Base-by-base conservation (phyloP, 2,329 filamentous ascomycete genomes). In the Waltergamsia citrina region DNA sequence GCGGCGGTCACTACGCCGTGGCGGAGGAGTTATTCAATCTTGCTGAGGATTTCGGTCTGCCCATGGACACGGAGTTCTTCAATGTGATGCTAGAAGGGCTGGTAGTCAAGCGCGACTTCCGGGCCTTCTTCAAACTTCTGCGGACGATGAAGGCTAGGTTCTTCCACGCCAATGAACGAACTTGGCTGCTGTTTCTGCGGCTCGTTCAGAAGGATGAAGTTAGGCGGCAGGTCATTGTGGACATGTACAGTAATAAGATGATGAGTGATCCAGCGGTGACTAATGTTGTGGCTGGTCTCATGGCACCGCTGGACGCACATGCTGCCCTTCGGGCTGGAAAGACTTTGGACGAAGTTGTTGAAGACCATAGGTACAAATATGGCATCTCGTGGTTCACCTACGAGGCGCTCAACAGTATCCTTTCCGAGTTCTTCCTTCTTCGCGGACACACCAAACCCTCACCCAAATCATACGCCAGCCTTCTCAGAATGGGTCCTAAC, bases 141-240 rank as follows among this genome's bases (percentile, higher is more conserved):
- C 41, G 47, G 12, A 50, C 55, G 37, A 71, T 73, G 67, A 38
- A 51, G 17, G 34, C 41, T 6, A 50, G 52, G 10, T 59, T 54
- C 31, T 54, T 59, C 29, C 39, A 42, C 19, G 64, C 67, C 4
- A 62, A 68, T 31, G 46, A 62, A 4, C 47, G 50, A 12, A 71
- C 69, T 0, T 73, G 69, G 69, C 42, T 63, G 3, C 52, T 64
- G 4, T 67, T 71, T 38, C 49, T 73, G 14, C 50, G 54, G n/a
- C 54, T 72, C 29, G 69, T 81, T 37, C 69, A 74, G 50, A 69
- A 69, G 9, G 75, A 79, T 46, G 65, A 72, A n/a, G 60, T 66
- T 32, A 57, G 59, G 33, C 58, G 60, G 17, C 62, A 65, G 41
- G 51, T 69, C 20, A 46, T 72, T 20, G 56, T 59, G 10, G 53